A percentile compares a stretch with the other conserved stretches of the same genome.
Evolutionary conservation across 805 yeast genomes (phyloP).

Genomic region (Metschnikowia cerradonensis): DNA sequence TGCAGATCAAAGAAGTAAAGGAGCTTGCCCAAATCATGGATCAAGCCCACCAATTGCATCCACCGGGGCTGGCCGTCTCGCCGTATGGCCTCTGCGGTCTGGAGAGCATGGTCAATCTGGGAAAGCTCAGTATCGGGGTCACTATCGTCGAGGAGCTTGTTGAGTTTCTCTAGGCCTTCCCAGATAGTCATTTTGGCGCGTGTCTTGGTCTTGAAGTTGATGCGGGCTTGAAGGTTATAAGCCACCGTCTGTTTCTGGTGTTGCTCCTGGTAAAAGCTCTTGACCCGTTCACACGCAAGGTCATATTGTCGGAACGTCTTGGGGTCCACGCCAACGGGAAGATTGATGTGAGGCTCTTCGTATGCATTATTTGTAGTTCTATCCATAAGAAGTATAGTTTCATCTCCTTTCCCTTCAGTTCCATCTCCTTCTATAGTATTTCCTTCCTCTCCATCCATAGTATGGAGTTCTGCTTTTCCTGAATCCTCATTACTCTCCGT

Average conservation of each 20-base stretch:
- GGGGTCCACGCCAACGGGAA: conserved; percentile 23
- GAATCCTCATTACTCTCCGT: too few species aligned
- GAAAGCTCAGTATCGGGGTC: conserved; percentile 75
- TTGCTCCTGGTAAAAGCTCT: conserved; percentile 62
- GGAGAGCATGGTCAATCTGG: conserved; percentile 71
- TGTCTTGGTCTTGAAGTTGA: conserved; percentile 63
- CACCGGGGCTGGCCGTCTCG: conserved; percentile 66
- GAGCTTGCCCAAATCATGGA: conserved; percentile 68
- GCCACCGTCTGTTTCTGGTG: conserved; percentile 70
- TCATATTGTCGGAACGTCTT: conserved; percentile 61
- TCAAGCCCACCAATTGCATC: conserved; percentile 71
- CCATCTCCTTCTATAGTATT: not conserved
- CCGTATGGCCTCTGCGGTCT: conserved; percentile 72
- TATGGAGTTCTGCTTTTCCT: too few species aligned
- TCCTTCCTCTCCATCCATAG: too few species aligned
- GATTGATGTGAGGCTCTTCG: conserved; percentile 11
- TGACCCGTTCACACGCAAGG: conserved; percentile 64
- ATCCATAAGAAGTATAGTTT: not conserved
- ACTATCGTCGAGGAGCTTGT: conserved; percentile 61
- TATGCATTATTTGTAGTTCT: not conserved
- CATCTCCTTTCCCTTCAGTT: not conserved
- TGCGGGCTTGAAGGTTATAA: conserved; percentile 65
- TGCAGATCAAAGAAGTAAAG: conserved; percentile 65
- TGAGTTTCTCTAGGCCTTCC: conserved; percentile 63
- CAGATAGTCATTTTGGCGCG: conserved; percentile 67